phyloP scores from a whole-genome alignment of 257 asterid species.

The Salvia hispanica region DNA sequence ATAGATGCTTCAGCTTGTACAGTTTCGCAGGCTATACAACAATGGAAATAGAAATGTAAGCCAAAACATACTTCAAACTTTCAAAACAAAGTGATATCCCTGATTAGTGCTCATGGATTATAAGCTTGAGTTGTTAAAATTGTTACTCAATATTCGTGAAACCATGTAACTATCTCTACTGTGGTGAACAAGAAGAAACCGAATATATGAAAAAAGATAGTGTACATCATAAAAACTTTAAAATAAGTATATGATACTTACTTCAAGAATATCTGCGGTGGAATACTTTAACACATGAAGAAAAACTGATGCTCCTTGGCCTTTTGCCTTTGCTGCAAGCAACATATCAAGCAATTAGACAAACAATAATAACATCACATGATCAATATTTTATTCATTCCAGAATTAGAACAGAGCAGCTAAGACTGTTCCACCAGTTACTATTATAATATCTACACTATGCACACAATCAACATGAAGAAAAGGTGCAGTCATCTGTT shows the following conservation, averaged over 20 bases:
- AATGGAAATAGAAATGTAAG: constrained; percentile 30
- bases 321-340: constrained; percentile 77
- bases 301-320: constrained; percentile 71
- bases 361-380: constrained; percentile 6
- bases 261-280: constrained; percentile 95
- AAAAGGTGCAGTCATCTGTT: not conserved
- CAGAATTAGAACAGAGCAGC: constrained; percentile 1
- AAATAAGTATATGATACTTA: constrained; percentile 35
- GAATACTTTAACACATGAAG: constrained; percentile 94
- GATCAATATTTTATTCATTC: not conserved
- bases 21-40: constrained; percentile 82
- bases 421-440: constrained; percentile 5
- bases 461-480: constrained; percentile 10
- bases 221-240: constrained; percentile 17
- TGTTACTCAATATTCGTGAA: constrained; percentile 4
- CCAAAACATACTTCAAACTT: constrained; percentile 26
- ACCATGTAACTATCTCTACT: constrained; percentile 20
- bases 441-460: constrained; percentile 12
- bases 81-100: not conserved
- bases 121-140: constrained; percentile 1
- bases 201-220: not conserved
- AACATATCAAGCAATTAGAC: constrained; percentile 23
- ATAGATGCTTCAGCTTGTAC: constrained; percentile 92
- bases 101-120: not conserved
- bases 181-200: constrained; percentile 5